Evolutionary conservation across 169 alveolate species (phyloP).

Genomic region (Cyclospora cayetanensis): DNA sequence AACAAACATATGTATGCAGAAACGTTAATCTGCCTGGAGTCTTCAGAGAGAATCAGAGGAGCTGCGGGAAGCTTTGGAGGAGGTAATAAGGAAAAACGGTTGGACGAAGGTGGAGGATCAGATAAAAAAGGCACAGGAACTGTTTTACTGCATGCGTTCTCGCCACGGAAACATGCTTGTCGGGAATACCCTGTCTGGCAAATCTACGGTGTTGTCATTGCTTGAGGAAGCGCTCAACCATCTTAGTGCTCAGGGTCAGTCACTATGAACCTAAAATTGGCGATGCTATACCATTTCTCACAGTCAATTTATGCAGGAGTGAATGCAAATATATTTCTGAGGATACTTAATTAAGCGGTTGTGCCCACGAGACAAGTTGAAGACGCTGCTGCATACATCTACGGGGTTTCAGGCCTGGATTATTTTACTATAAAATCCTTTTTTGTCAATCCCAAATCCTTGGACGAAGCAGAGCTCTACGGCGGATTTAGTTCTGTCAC

Average conservation of each 20-base stretch:
- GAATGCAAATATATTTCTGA: too few species aligned
- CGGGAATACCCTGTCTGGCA: constrained; percentile 98
- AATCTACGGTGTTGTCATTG: constrained; percentile 87
- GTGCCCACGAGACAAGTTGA: too few species aligned
- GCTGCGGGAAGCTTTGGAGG: constrained; percentile 81
- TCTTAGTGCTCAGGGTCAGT: constrained; percentile 81
- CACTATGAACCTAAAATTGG: too few species aligned
- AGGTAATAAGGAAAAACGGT: constrained; percentile 72
- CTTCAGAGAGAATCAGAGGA: constrained; percentile 66
- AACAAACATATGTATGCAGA: too few species aligned
- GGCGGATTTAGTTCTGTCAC: constrained; percentile 90
- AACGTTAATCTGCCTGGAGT: too few species aligned
- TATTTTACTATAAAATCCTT: constrained; percentile 72
- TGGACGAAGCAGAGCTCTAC: constrained; percentile 89
- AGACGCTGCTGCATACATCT: background rate
- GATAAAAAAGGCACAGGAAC: constrained; percentile 79
- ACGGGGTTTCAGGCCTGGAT: constrained; percentile 8
- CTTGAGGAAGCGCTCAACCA: constrained; percentile 78
- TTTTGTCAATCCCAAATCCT: constrained; percentile 93
- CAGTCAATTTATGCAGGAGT: too few species aligned
- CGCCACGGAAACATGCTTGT: constrained; percentile 98
- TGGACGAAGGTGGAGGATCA: constrained; percentile 74
- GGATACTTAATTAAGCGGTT: too few species aligned
- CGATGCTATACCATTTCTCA: too few species aligned
- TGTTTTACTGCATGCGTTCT: constrained; percentile 92